phyloP scores from a whole-genome alignment of 1,139 yeast genomes.

The Ogataea hybrid region DNA sequence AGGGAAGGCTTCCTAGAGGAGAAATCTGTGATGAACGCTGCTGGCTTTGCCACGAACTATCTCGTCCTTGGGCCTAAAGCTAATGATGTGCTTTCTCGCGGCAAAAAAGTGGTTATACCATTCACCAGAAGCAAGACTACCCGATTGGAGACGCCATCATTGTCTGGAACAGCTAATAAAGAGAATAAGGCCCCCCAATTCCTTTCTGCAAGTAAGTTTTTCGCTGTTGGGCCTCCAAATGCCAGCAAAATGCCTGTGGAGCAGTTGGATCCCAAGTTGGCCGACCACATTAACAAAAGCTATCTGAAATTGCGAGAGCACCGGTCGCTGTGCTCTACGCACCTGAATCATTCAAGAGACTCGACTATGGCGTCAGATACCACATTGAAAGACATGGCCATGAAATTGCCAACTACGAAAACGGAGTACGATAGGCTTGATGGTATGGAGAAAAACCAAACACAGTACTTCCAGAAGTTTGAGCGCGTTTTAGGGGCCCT shows the following conservation, averaged over 20 bases:
- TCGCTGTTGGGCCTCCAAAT: slow-evolving; percentile 5
- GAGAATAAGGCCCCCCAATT: slow-evolving; percentile 17
- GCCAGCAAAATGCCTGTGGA: background rate
- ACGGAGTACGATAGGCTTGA: slow-evolving; percentile 46
- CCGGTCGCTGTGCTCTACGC: slow-evolving; percentile 44
- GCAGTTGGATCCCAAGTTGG: slow-evolving; percentile 21
- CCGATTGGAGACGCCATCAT: background rate
- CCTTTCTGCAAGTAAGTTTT: slow-evolving; percentile 18
- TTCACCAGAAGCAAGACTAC: slow-evolving; percentile 30
- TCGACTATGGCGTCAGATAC: slow-evolving; percentile 47
- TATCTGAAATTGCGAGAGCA: slow-evolving; percentile 44
- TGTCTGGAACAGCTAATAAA: slow-evolving; percentile 9
- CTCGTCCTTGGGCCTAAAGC: slow-evolving; percentile 60
- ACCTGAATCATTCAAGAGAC: slow-evolving; percentile 39
- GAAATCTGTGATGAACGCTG: slow-evolving; percentile 64
- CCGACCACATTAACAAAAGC: slow-evolving; percentile 37
- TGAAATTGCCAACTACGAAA: slow-evolving; percentile 51
- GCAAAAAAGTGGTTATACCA: slow-evolving; percentile 45
- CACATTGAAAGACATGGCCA: slow-evolving; percentile 54
- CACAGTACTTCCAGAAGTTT: slow-evolving; percentile 45
- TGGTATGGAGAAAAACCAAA: slow-evolving; percentile 42
- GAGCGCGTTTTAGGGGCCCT: slow-evolving; percentile 42
- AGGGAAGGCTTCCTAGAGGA: slow-evolving; percentile 70
- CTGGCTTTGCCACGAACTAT: slow-evolving; percentile 83
- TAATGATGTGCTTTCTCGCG: slow-evolving; percentile 40